These are phyloP conservation scores for Fomitopsis betulina DNA, from an alignment of 1,284 basidiomycete species.

Conservation along the genomic window DNA sequence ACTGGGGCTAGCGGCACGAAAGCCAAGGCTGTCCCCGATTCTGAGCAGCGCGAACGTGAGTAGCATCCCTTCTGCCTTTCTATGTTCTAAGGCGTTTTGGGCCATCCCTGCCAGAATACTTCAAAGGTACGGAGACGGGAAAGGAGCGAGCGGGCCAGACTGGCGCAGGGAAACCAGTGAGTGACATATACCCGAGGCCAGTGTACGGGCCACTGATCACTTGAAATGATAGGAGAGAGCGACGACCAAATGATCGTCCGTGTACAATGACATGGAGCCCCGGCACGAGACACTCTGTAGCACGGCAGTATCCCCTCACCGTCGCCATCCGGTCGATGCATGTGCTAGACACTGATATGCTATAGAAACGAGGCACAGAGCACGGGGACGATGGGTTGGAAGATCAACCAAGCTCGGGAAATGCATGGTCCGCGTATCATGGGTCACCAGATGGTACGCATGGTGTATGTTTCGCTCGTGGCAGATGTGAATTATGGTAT, in stretches of 20 bases:
- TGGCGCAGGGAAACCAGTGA: slow-evolving; percentile 6
- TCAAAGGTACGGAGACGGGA: slow-evolving; percentile 9
- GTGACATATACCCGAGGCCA: background rate
- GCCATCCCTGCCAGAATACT: slow-evolving; percentile 13
- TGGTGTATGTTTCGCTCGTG: background rate
- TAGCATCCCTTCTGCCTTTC: background rate
- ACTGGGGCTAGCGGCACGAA: slow-evolving; percentile 39
- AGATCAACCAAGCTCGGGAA: too few species aligned
- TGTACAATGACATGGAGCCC: too few species aligned
- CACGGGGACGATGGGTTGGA: too few species aligned
- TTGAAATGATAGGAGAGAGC: background rate
- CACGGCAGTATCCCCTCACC: too few species aligned
- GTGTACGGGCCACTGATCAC: background rate
- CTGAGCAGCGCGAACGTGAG: slow-evolving; percentile 33
- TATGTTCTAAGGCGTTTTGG: too few species aligned
- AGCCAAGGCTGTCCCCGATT: slow-evolving; percentile 31
- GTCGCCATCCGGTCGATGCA: too few species aligned
- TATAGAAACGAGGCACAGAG: too few species aligned
- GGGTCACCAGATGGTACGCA: too few species aligned
- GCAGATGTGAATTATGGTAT: background rate
- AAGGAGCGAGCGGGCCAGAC: slow-evolving; percentile 5
- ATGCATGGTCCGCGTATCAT: too few species aligned
- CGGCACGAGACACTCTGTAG: too few species aligned
- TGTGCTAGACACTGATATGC: too few species aligned
- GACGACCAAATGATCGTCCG: background rate